Base-by-base conservation (phyloP, 2,329 filamentous ascomycete genomes). In the Zymoseptoria crescenta region DNA sequence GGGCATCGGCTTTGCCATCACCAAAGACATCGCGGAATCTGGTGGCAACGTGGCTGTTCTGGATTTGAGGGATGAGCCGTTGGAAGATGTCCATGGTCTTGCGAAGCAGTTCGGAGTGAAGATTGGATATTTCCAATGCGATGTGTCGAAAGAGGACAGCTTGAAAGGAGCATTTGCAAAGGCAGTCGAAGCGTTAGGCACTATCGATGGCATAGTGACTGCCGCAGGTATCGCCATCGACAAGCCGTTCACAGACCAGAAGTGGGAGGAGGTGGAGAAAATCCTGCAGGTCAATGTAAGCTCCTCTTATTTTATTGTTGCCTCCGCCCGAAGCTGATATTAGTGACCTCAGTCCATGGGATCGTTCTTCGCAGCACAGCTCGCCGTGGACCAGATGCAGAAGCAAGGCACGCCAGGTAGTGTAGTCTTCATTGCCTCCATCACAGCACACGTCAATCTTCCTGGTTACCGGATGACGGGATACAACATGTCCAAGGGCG, bases 51-150 rank as follows among this genome's bases (percentile, higher is more conserved):
- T 85, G 65, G 85, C 86, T 10, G 70, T 84, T 10, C 78, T 82
- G 16, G 82, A 83, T 27, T 85, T 90, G 52, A 83, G 83, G 68
- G 56, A 64, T 1, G 62, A 64, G 21, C 68, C 68, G 35, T 58
- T 64, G 4, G 60, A 66, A 57, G 65, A 65, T 27, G 68, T 70
- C 16, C 64, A 67, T 45, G 62, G 62, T 27, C 58, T 70, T 20
- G 63, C 63, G 27, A 79, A 82, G 68, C 80, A 81, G 21, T 24
- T 24, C 24, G 83, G 83, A 2, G 86, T 91, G 50, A 84, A 86
- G 72, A 61, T 65, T 13, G 53, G 56, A 8, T 70, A 72, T 56
- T 63, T 64, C 49, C 63, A 63, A 49, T 75, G 75, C 49, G 76
- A 79, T 58, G 75, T 79, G 16, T 73, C 67, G 51, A 61, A 64